phyloP scores from a whole-genome alignment of 2,329 filamentous ascomycete species.

The Gyromitra esculenta region DNA sequence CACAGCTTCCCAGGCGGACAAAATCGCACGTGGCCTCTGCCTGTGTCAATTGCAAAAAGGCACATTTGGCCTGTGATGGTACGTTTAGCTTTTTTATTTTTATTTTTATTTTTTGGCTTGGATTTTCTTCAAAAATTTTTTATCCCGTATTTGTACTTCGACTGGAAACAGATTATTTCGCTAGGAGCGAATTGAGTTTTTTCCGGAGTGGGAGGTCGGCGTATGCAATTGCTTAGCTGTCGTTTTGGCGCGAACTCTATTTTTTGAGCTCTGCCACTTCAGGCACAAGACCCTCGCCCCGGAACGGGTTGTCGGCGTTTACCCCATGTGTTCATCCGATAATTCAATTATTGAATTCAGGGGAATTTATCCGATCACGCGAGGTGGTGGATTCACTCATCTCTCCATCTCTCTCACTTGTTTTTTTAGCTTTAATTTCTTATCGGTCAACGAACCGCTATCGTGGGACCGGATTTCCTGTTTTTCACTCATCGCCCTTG shows the following conservation, averaged over 20 bases:
- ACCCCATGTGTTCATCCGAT: slow-evolving; percentile 53
- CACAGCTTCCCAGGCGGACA: slow-evolving; percentile 69
- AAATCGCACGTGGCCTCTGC: slow-evolving; percentile 86
- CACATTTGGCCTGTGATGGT: slow-evolving; percentile 73
- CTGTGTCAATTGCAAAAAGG: slow-evolving; percentile 85
- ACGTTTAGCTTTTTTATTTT: slow-evolving; percentile 50
- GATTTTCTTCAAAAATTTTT: neutral
- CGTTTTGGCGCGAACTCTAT: slow-evolving; percentile 45
- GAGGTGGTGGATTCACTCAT: slow-evolving; percentile 44
- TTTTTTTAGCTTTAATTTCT: slow-evolving; percentile 29
- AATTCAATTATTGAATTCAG: slow-evolving; percentile 36
- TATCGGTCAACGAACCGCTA: slow-evolving; percentile 34
- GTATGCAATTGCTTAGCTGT: slow-evolving; percentile 25
- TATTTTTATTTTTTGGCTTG: slow-evolving; percentile 22
- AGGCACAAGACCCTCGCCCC: slow-evolving; percentile 30
- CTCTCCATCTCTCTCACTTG: slow-evolving; percentile 37
- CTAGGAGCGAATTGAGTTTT: slow-evolving; percentile 28
- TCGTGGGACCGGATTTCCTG: slow-evolving; percentile 29
- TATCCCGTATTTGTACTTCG: slow-evolving; percentile 22
- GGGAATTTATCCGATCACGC: slow-evolving; percentile 49
- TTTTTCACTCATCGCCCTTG: slow-evolving; percentile 10
- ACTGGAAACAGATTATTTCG: slow-evolving; percentile 21
- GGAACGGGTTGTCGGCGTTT: slow-evolving; percentile 39
- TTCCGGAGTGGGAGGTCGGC: slow-evolving; percentile 31
- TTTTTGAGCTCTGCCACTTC: slow-evolving; percentile 39